Evolutionary conservation across 1,139 yeast genomes (phyloP).

Genomic region (Blastobotrys serpentis): DNA sequence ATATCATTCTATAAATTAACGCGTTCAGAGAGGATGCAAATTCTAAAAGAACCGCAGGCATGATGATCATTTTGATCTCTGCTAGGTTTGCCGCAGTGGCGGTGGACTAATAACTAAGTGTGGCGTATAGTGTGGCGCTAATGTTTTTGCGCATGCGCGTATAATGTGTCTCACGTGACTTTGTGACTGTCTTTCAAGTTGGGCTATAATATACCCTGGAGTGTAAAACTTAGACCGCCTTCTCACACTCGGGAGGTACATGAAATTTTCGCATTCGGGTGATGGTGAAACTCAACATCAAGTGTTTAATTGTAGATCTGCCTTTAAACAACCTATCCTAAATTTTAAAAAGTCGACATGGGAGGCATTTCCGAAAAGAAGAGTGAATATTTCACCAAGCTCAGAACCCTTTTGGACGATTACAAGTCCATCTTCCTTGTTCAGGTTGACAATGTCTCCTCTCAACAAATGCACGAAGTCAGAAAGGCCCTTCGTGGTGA

Average conservation of each 20-base stretch:
- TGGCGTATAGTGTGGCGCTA: no score
- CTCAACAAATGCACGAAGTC: constrained; percentile 99
- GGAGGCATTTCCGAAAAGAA: constrained; percentile 99
- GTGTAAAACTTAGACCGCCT: not conserved
- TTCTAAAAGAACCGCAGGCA: no score
- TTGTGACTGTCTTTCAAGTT: no score
- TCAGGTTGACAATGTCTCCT: constrained; percentile 99
- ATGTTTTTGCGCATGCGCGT: no score
- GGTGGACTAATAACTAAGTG: no score
- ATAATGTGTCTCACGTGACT: no score
- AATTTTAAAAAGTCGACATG: constrained; percentile 80
- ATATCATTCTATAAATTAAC: no score
- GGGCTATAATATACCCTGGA: not conserved
- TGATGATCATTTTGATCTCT: no score
- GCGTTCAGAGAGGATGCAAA: no score
- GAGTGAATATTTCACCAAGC: constrained; percentile 90
- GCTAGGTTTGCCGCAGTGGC: no score
- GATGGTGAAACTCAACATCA: not conserved
- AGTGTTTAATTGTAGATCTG: constrained; percentile 18
- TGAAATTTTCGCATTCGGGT: not conserved
- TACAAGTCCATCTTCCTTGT: constrained; percentile 98
- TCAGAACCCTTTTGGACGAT: constrained; percentile 85
- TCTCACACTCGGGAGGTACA: not conserved
- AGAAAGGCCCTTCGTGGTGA: constrained; percentile 95
- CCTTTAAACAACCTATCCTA: constrained; percentile 98